Conservation (phyloP, 2,329 filamentous ascomycete genomes). For the Anthostomella pinea region DNA sequence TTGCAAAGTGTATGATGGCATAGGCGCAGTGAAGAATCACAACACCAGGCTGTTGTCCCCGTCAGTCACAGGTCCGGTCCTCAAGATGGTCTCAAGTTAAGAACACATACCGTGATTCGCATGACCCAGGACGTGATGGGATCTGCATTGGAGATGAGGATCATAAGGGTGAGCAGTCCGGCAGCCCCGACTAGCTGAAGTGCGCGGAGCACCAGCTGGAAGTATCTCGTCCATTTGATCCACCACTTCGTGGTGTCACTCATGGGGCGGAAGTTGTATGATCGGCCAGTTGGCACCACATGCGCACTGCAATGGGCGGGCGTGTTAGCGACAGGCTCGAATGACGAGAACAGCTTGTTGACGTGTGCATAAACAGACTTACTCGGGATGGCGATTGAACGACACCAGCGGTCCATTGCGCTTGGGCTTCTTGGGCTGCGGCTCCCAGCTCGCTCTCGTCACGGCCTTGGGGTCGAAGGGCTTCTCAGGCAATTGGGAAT, state of each 20-base stretch:
- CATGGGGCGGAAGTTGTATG: slow-evolving; percentile 62
- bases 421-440: slow-evolving; percentile 60
- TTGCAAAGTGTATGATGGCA: slow-evolving; percentile 74
- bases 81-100: not conserved
- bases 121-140: slow-evolving; percentile 69
- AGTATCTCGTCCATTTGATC: slow-evolving; percentile 66
- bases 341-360: not conserved
- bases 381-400: slow-evolving; percentile 88
- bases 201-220: slow-evolving; percentile 67
- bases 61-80: slow-evolving; percentile 17
- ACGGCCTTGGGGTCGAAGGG: slow-evolving; percentile 74
- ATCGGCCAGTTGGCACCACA: slow-evolving; percentile 60
- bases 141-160: slow-evolving; percentile 70
- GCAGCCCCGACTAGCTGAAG: slow-evolving; percentile 66
- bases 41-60: slow-evolving; percentile 63
- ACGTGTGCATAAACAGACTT: slow-evolving; percentile 39
- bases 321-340: slow-evolving; percentile 5
- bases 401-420: slow-evolving; percentile 72
- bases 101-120: slow-evolving; percentile 64
- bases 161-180: slow-evolving; percentile 71
- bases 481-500: slow-evolving; percentile 26
- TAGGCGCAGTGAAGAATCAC: slow-evolving; percentile 72
- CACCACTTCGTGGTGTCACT: slow-evolving; percentile 65
- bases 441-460: slow-evolving; percentile 73
- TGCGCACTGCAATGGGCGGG: slow-evolving; percentile 48